Conservation (phyloP, 805 yeast species). For the Kodamaea lidongshanica region DNA sequence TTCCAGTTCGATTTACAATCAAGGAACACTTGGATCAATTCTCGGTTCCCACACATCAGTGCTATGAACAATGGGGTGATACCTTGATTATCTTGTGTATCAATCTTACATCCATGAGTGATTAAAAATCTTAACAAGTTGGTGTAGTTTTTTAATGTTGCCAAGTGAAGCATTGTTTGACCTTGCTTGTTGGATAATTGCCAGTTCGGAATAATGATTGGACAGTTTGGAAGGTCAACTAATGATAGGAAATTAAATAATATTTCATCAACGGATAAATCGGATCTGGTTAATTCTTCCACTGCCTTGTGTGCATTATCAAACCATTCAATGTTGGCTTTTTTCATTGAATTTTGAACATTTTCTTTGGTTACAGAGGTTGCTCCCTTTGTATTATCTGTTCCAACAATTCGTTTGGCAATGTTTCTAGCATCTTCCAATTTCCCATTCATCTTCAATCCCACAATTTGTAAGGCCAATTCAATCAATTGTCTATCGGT, state of each 20-base stretch:
- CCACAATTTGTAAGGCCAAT: constrained; percentile 92
- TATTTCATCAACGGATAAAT: constrained; percentile 44
- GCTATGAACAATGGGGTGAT: constrained; percentile 87
- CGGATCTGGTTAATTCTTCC: constrained; percentile 39
- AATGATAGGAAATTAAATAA: constrained; percentile 47
- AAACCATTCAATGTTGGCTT: constrained; percentile 41
- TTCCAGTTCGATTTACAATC: constrained; percentile 59
- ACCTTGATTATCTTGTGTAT: constrained; percentile 72
- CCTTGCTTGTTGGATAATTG: constrained; percentile 78
- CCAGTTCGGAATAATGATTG: constrained; percentile 61
- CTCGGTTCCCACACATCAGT: constrained; percentile 65
- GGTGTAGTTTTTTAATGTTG: constrained; percentile 67
- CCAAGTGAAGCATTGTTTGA: constrained; percentile 82
- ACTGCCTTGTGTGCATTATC: constrained; percentile 48
- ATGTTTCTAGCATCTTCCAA: constrained; percentile 92
- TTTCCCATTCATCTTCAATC: constrained; percentile 93
- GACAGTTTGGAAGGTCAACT: constrained; percentile 62
- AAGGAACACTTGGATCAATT: constrained; percentile 53
- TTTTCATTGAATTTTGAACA: constrained; percentile 12
- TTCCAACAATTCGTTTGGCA: constrained; percentile 84
- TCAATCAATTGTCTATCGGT: constrained; percentile 93
- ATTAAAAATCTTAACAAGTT: constrained; percentile 59
- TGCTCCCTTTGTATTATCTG: constrained; percentile 33
- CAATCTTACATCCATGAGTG: constrained; percentile 61
- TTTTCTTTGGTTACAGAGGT: constrained; percentile 6